phyloP scores from a whole-genome alignment of 768 basidiomycete genomes.

The Roridomyces roridus region DNA sequence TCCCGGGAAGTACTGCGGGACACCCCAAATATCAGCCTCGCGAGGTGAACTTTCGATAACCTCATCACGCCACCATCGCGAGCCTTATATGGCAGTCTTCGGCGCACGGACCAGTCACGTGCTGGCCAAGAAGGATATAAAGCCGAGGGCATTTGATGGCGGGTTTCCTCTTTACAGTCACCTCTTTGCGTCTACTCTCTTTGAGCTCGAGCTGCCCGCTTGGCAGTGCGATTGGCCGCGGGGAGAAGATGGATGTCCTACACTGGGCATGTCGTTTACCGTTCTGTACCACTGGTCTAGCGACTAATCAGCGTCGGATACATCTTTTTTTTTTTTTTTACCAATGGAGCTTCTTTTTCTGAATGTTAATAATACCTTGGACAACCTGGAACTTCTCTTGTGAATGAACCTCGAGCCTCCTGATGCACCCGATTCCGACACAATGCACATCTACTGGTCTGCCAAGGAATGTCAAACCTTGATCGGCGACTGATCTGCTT shows the following conservation, averaged over 20 bases:
- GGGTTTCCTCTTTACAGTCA: constrained; percentile 32
- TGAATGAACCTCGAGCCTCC: too few relatives aligned
- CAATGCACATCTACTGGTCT: too few relatives aligned
- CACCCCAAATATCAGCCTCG: constrained; percentile 75
- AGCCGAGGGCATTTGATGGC: too few relatives aligned
- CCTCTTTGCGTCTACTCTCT: constrained; percentile 33
- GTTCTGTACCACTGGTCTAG: constrained; percentile 48
- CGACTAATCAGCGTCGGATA: constrained; percentile 79
- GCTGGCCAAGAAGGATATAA: constrained; percentile 22
- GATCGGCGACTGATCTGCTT: too few relatives aligned
- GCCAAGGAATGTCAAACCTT: too few relatives aligned
- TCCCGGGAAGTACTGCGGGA: constrained; percentile 38
- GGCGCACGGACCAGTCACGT: constrained; percentile 60
- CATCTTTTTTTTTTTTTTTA: constrained; percentile 35
- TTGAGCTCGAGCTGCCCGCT: constrained; percentile 22
- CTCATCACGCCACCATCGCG: neutral
- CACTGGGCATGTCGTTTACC: constrained; percentile 79
- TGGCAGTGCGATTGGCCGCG: constrained; percentile 28
- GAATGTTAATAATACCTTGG: too few relatives aligned
- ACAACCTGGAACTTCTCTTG: too few relatives aligned
- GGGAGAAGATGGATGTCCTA: constrained; percentile 59
- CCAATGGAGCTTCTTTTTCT: too few relatives aligned
- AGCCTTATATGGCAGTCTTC: constrained; percentile 27
- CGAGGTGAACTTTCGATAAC: constrained; percentile 76
- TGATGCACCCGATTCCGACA: too few relatives aligned